Evolutionary conservation across 2,329 filamentous ascomycete genomes (phyloP), one percentile per base, ranked within the genome.

Genomic region (Fonsecaea multimorphosa): DNA sequence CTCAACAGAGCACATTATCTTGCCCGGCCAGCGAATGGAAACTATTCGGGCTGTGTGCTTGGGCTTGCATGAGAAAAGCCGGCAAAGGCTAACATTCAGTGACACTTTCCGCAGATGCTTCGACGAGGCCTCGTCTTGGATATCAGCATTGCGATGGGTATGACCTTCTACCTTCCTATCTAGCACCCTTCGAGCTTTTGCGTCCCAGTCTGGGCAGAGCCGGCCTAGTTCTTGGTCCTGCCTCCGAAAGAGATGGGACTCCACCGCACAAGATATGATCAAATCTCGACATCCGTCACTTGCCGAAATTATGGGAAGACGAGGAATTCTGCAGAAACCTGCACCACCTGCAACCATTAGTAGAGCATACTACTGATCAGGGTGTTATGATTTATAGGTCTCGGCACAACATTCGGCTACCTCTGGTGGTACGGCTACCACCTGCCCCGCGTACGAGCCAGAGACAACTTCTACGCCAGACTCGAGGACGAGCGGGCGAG

Each of bases 381-480:
- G n/a, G n/a, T 3, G 12, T 54, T 31, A 36, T 19, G 49, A 34
- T 4, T 31, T 34, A 54, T 67, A 88, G 86, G 86, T 78, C 85
- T 89, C 76, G 86, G 87, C 74, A 82, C 84, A 71, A 81, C 85
- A 72, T 82, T 82, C 77, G 87, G 86, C 72, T 89, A 89, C 79
- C 82, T 84, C 76, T 90, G 84, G 82, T 89, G 87, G 87, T 89
- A 89, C 81, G 87, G 82, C 74, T 89, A 84, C 81, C 87, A 89
- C 81, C 83, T 89, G 63, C 86, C 86, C 74, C 81, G 85, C 71
- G 85, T 88, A 75, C 86, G 86, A 76, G 83, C 83, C 76, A 85
- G 87, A 76, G 87, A 89, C 77, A 74, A 80, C 73, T 87, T 84
- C 81, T 89, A 89, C 82, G 79, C 83, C 75, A 86, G 85, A 78